These are phyloP conservation scores for Hypoxylon cercidicola DNA, from an alignment of 495 filamentous ascomycete genomes.

Conservation along the genomic window DNA sequence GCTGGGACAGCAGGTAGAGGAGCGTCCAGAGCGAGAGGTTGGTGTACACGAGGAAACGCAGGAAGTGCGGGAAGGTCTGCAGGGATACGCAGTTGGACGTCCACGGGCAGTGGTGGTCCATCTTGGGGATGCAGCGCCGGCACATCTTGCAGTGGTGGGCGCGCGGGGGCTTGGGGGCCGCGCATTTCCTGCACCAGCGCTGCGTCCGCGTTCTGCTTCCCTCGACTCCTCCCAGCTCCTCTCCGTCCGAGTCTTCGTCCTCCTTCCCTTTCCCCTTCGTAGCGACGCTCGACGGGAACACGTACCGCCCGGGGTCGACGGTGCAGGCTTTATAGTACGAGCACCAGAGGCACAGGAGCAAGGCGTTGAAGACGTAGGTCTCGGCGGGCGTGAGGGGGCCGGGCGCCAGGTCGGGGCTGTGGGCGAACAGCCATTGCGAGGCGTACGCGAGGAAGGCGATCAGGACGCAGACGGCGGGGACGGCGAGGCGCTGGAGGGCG, in stretches of 20 bases:
- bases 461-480: slow-evolving; percentile 73
- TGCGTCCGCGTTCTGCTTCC: slow-evolving; percentile 26
- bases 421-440: slow-evolving; percentile 83
- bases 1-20: slow-evolving; percentile 67
- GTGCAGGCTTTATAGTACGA: slow-evolving; percentile 81
- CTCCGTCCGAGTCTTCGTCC: slow-evolving; percentile 7
- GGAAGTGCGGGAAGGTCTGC: slow-evolving; percentile 87
- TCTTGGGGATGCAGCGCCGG: slow-evolving; percentile 88
- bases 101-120: slow-evolving; percentile 99
- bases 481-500: slow-evolving; percentile 61
- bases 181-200: slow-evolving; percentile 88
- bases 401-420: slow-evolving; percentile 67
- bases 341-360: slow-evolving; percentile 78
- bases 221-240: slow-evolving; percentile 18
- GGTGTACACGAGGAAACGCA: slow-evolving; percentile 86
- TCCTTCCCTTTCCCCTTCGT: slow-evolving; percentile 21
- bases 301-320: slow-evolving; percentile 76
- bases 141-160: slow-evolving; percentile 94
- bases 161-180: slow-evolving; percentile 82
- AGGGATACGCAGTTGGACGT: slow-evolving; percentile 93
- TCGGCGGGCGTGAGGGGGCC: slow-evolving; percentile 71
- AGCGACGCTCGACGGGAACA: slow-evolving; percentile 45
- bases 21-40: slow-evolving; percentile 71
- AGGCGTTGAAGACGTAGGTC: slow-evolving; percentile 75
- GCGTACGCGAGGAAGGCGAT: slow-evolving; percentile 84